Percentiles rank a stretch among this genome's conserved stretches.
These are phyloP conservation scores for Lichtheimia corymbifera DNA, from an alignment of 371 early-diverging fungal genomes.

Conservation along the genomic window DNA sequence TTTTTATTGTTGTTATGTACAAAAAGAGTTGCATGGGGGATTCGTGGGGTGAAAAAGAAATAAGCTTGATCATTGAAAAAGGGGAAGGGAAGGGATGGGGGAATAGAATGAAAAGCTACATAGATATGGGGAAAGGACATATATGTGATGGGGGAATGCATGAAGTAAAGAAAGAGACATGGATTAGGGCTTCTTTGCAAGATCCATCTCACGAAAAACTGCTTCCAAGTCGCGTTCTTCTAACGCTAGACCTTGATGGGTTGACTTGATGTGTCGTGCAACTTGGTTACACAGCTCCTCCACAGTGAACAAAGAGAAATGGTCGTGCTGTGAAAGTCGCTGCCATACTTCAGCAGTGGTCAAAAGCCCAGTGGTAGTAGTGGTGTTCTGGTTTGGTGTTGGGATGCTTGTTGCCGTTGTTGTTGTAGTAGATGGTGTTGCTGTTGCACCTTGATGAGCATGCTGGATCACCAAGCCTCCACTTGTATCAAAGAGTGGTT, in stretches of 20 bases:
- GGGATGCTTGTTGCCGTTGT: neutral
- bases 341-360: slow-evolving; percentile 54
- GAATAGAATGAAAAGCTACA: neutral
- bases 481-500: slow-evolving; percentile 43
- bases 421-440: too few species aligned
- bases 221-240: slow-evolving; percentile 34
- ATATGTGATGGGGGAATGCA: neutral
- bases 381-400: too few species aligned
- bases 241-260: slow-evolving; percentile 56
- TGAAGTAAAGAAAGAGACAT: neutral
- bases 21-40: neutral
- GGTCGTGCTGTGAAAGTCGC: slow-evolving; percentile 48
- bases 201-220: slow-evolving; percentile 24
- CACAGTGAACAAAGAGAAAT: slow-evolving; percentile 41
- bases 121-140: neutral
- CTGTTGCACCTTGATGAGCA: neutral
- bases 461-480: slow-evolving; percentile 28
- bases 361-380: slow-evolving; percentile 13
- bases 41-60: neutral
- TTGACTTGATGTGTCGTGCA: slow-evolving; percentile 52
- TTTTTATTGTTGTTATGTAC: neutral
- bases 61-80: neutral
- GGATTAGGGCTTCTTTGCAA: slow-evolving; percentile 6
- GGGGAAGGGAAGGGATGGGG: neutral
- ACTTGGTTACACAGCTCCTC: slow-evolving; percentile 47